Evolutionary conservation across 352 stramenopile genomes (phyloP).

Genomic region (Phytophthora colocasiae): DNA sequence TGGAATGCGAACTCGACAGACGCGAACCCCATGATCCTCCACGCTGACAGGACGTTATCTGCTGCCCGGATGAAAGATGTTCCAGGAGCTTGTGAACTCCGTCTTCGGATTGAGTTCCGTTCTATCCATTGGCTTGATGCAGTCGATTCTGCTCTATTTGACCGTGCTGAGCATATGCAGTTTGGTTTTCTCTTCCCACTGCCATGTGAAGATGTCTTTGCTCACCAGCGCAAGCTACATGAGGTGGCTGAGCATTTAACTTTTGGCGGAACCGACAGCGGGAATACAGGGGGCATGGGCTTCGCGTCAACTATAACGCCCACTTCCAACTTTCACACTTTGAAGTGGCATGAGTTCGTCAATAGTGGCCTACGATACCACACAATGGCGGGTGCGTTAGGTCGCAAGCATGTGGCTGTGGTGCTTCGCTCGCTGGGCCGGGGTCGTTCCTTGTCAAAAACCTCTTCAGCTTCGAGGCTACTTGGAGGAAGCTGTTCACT

Average conservation of each 20-base stretch:
- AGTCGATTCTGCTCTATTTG: conserved; percentile 64
- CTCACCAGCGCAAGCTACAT: conserved; percentile 79
- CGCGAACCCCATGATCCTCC: conserved; percentile 53
- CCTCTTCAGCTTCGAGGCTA: conserved; percentile 36
- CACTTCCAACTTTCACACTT: conserved; percentile 75
- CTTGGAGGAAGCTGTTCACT: conserved; percentile 32
- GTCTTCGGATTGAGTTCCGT: conserved; percentile 70
- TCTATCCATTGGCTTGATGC: conserved; percentile 78
- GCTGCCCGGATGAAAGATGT: conserved; percentile 71
- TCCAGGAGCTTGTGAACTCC: conserved; percentile 61
- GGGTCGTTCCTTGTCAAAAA: conserved; percentile 41
- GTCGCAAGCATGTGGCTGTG: conserved; percentile 73
- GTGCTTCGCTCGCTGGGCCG: conserved; percentile 50
- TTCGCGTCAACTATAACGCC: conserved; percentile 61
- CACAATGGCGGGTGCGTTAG: conserved; percentile 51
- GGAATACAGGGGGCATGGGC: conserved; percentile 30
- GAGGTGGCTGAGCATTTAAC: conserved; percentile 80
- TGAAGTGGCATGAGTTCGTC: conserved; percentile 80
- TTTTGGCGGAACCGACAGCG: conserved; percentile 45
- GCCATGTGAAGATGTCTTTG: conserved; percentile 83
- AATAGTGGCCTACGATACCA: conserved; percentile 70
- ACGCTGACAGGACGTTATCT: conserved; percentile 20
- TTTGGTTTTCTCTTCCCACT: conserved; percentile 82
- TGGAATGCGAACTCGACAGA: conserved; percentile 59
- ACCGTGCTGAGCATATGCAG: conserved; percentile 70